phyloP scores from a whole-genome alignment of 805 yeast species.

The Candida golubevii region DNA sequence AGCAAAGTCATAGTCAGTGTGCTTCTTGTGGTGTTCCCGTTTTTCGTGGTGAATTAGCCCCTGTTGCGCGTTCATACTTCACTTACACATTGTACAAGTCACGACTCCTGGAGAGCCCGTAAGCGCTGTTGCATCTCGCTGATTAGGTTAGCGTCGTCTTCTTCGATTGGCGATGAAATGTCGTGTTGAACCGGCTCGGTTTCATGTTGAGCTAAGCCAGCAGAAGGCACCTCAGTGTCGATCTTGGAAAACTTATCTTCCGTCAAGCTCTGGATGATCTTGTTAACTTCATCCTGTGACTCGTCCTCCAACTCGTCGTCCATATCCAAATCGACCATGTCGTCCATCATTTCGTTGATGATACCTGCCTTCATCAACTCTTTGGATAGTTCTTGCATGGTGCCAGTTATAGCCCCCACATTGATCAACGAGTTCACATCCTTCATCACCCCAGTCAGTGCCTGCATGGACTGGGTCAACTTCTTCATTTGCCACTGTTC shows the following conservation, averaged over 20 bases:
- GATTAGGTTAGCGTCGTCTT: conserved; percentile 69
- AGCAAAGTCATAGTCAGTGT: not conserved
- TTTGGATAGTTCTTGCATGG: conserved; percentile 81
- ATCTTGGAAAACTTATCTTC: conserved; percentile 37
- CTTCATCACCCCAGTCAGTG: conserved; percentile 77
- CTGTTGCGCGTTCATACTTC: too few species aligned
- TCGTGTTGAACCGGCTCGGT: conserved; percentile 16
- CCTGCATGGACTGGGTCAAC: conserved; percentile 73
- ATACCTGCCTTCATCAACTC: conserved; percentile 85
- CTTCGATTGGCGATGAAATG: conserved; percentile 19
- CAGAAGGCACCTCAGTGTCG: conserved; percentile 30
- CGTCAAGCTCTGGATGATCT: conserved; percentile 44
- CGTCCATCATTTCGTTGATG: conserved; percentile 93
- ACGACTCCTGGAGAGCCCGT: conserved; percentile 62
- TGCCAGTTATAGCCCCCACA: conserved; percentile 72
- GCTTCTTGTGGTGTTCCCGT: too few species aligned
- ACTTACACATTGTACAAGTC: not conserved
- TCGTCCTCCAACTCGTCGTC: conserved; percentile 63
- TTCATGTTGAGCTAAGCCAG: conserved; percentile 18
- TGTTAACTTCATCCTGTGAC: conserved; percentile 62
- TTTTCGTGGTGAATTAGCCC: too few species aligned
- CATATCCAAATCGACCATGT: conserved; percentile 66
- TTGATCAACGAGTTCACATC: conserved; percentile 78
- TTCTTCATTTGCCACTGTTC: conserved; percentile 87
- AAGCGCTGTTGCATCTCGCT: conserved; percentile 87